Evolutionary conservation across 495 filamentous ascomycete genomes (phyloP), one percentile per base, ranked within the genome.

Genomic region (Margaritispora aquatica): DNA sequence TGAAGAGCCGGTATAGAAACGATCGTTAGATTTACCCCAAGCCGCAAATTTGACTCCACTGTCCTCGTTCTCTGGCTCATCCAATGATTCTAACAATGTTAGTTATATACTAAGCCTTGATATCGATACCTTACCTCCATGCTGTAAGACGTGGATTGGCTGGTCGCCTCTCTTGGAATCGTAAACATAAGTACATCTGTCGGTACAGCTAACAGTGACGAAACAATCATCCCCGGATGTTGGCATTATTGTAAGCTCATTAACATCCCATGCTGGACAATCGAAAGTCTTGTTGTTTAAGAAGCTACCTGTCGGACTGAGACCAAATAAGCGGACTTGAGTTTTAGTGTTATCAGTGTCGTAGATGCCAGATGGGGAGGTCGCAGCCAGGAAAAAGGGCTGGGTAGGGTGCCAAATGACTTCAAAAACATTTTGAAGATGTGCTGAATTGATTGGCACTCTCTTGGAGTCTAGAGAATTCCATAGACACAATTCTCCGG

Each of bases 1-100:
- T 0, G 91, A 94, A 2, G 86, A 87, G 1, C 92, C 94, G n/a
- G 89, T 96, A 65, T 92, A 96, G 48, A 97, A 82, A 0, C 88
- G 77, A 51, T 88, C 83, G 4, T 77, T 71, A 0, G 78, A 79
- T 2, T 78, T 75, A 1, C 88, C 92, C 93, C 93, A 98, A 0
- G 88, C 73, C 1, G 84, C 83, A 60, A 94, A 86, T 34, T 87
- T 86, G 3, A 96, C 85, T 0, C 94, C 94, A 0, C 87, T 85
- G 66, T 97, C 94, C 21, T 82, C 81, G 3, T 77, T 63, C 62
- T 95, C 90, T 20, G 17, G 38, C 38, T 44, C 38, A 44, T 44
- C 38, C 38, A 44, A 46, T n/a, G 10, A 29, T 57, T 26, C 34
- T 15, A 5, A 61, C 26, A 13, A 50, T 22, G 22, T 19, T 23